Conservation (phyloP, 768 basidiomycete genomes). For the Collybiopsis luxurians region DNA sequence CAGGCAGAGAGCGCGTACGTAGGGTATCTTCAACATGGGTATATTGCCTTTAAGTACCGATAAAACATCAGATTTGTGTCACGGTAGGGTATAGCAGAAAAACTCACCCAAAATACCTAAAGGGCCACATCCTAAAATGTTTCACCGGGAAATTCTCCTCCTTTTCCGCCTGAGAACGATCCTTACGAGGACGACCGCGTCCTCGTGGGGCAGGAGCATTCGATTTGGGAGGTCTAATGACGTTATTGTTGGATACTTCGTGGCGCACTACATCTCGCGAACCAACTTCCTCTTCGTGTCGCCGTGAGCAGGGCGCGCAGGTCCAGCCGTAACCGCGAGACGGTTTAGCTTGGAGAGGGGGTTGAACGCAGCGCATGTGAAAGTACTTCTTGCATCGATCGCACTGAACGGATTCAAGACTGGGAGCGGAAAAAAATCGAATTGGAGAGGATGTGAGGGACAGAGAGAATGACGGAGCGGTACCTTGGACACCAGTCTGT, state of each 20-base stretch:
- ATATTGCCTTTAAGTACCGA: slow-evolving; percentile 57
- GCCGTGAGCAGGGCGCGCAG: slow-evolving; percentile 87
- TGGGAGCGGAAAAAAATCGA: slow-evolving; percentile 30
- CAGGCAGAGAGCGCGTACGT: slow-evolving; percentile 43
- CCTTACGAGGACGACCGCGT: slow-evolving; percentile 76
- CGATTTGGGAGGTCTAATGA: slow-evolving; percentile 48
- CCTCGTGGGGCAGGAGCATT: slow-evolving; percentile 73
- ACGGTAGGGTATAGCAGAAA: not conserved
- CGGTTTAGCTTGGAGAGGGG: slow-evolving; percentile 87
- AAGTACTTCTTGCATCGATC: slow-evolving; percentile 91
- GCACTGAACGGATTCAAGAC: slow-evolving; percentile 84
- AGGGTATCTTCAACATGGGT: slow-evolving; percentile 91
- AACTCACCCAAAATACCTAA: slow-evolving; percentile 93
- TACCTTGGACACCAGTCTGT: slow-evolving; percentile 87
- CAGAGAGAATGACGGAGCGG: slow-evolving; percentile 25
- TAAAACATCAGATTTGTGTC: slow-evolving; percentile 7
- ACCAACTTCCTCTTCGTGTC: slow-evolving; percentile 84
- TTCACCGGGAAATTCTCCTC: slow-evolving; percentile 78
- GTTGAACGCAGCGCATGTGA: slow-evolving; percentile 93
- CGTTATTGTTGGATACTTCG: slow-evolving; percentile 43
- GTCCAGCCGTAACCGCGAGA: slow-evolving; percentile 98
- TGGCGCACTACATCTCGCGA: slow-evolving; percentile 63
- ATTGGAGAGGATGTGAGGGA: slow-evolving; percentile 7
- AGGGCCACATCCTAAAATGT: slow-evolving; percentile 90
- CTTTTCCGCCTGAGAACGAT: slow-evolving; percentile 66